These are phyloP conservation scores for Solanum infundibuliforme DNA, from an alignment of 257 asterid species.

Conservation along the genomic window DNA sequence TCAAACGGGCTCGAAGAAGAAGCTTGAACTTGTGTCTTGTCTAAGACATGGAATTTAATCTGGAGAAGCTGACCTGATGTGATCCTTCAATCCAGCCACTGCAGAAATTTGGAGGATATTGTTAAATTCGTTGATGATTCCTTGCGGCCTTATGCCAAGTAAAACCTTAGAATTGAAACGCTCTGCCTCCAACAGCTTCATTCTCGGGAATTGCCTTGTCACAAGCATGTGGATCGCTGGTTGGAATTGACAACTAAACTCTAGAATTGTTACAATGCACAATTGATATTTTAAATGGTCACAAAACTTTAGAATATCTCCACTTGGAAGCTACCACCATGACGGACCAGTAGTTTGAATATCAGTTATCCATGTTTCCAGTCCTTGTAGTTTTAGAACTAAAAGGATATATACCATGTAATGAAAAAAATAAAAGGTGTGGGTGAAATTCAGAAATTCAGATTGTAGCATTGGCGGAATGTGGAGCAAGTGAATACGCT, in stretches of 20 bases:
- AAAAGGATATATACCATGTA: neutral
- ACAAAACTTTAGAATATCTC: neutral
- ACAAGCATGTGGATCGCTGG: neutral
- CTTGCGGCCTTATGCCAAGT: neutral
- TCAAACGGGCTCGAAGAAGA: neutral
- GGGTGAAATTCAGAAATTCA: too few species aligned
- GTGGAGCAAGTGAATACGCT: too few species aligned
- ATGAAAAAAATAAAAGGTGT: neutral
- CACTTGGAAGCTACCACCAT: neutral
- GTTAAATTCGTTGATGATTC: too few species aligned
- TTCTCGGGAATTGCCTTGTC: neutral
- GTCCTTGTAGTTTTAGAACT: neutral
- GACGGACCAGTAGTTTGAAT: neutral
- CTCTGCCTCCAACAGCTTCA: neutral
- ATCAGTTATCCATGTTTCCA: neutral
- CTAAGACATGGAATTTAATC: too few species aligned
- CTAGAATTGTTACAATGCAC: neutral
- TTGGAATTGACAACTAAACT: neutral
- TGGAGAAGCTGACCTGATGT: too few species aligned
- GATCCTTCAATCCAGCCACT: too few species aligned
- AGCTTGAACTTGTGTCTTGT: neutral
- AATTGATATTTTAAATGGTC: neutral
- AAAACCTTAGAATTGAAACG: neutral
- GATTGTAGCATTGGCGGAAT: neutral
- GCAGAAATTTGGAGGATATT: too few species aligned